phyloP scores from a whole-genome alignment of 2,329 filamentous ascomycete species.

The Ceratocystis ficicola region DNA sequence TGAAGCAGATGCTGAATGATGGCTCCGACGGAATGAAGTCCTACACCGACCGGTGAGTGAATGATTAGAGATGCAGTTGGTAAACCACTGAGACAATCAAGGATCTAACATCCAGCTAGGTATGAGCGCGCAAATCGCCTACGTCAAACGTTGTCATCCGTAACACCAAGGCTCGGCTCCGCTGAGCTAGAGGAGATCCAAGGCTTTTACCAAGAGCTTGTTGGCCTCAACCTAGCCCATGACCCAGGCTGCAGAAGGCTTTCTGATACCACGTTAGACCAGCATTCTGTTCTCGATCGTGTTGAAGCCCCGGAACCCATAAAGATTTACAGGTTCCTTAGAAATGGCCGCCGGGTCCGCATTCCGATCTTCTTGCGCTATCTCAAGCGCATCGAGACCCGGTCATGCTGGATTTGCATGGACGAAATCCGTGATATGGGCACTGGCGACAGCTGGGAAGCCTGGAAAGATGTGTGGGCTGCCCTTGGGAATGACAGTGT shows the following conservation, averaged over 20 bases:
- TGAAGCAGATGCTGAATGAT: not conserved
- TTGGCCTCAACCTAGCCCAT: not conserved
- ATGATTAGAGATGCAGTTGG: no score
- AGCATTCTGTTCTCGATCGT: not conserved
- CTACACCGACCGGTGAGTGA: not conserved
- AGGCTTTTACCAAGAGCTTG: not conserved
- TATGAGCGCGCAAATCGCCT: not conserved
- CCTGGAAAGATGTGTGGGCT: slow-evolving; percentile 4
- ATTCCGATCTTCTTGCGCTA: slow-evolving; percentile 14
- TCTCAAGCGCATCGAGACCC: not conserved
- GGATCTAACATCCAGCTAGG: not conserved
- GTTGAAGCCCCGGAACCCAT: not conserved
- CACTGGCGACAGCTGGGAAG: not conserved
- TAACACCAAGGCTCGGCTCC: not conserved
- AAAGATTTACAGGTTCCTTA: not conserved
- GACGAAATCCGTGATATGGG: slow-evolving; percentile 12
- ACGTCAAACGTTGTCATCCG: not conserved
- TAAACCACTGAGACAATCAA: not conserved
- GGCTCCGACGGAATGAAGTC: not conserved
- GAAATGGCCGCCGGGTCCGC: not conserved
- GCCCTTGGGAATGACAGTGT: not conserved
- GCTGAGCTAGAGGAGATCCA: not conserved
- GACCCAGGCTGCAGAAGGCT: not conserved
- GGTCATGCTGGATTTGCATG: slow-evolving; percentile 8
- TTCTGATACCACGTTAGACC: not conserved